These are phyloP conservation scores for Strobilomyces echinocephalus DNA, from an alignment of 768 basidiomycete species.

Conservation along the genomic window DNA sequence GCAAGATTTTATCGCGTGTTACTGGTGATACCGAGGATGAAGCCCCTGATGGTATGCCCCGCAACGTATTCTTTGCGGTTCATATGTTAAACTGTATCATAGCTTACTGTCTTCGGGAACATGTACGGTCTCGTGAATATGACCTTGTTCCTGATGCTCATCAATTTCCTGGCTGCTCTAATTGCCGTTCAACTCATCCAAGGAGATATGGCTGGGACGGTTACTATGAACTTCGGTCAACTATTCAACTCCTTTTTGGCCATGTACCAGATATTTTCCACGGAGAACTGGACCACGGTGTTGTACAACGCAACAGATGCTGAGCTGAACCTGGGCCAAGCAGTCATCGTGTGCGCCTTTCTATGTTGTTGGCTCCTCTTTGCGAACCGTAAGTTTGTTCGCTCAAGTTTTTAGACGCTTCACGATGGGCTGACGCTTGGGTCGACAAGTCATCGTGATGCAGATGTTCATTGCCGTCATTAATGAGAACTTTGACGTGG, in stretches of 20 bases:
- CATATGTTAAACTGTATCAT: slow-evolving; percentile 5
- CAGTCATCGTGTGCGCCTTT: slow-evolving; percentile 66
- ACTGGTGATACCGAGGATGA: slow-evolving; percentile 86
- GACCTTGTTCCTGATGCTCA: slow-evolving; percentile 81
- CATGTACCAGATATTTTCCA: slow-evolving; percentile 85
- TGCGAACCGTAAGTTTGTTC: slow-evolving; percentile 66
- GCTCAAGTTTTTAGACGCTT: neutral
- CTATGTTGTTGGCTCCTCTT: slow-evolving; percentile 84
- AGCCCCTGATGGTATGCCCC: slow-evolving; percentile 65
- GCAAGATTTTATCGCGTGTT: slow-evolving; percentile 90
- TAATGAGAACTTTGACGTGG: slow-evolving; percentile 91
- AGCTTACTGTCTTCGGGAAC: slow-evolving; percentile 90
- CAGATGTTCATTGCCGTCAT: slow-evolving; percentile 98
- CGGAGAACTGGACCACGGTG: slow-evolving; percentile 90
- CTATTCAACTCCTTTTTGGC: slow-evolving; percentile 82
- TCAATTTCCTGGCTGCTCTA: slow-evolving; percentile 83
- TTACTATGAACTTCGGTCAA: slow-evolving; percentile 71
- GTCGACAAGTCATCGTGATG: slow-evolving; percentile 69
- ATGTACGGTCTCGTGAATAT: slow-evolving; percentile 89
- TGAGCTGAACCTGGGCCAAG: slow-evolving; percentile 63
- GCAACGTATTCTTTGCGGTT: neutral
- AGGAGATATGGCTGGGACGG: slow-evolving; percentile 60
- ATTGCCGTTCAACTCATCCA: slow-evolving; percentile 80
- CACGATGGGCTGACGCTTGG: neutral
- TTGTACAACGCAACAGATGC: slow-evolving; percentile 58